Evolutionary conservation across 1,139 yeast species (phyloP), one percentile per base, ranked within the genome.

Genomic region (Torulaspora pretoriensis): DNA sequence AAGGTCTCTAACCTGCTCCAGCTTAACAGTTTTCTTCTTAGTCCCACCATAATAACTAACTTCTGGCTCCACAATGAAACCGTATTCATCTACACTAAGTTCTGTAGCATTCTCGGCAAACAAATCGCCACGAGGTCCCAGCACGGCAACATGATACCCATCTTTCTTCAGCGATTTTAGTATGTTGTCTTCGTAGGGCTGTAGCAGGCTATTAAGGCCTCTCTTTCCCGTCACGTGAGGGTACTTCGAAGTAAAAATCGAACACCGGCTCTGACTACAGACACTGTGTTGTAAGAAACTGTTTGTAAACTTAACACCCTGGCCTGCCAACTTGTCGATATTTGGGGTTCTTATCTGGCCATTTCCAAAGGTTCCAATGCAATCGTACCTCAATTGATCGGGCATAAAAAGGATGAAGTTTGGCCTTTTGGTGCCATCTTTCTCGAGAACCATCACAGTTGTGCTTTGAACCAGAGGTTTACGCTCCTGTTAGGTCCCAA

Each of bases 391-490:
- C 24, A 53, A 42, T 29, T 53, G 56, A 31, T 52, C 56, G 8
- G 56, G 56, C 56, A 53, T 53, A 40, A 52, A 53, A 13, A 53
- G 40, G n/a, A 53, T 26, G 28, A 50, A 38, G 34, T 53, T 53
- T 9, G 56, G 55, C 25, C 34, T 30, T 3, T n/a, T 30, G 10
- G 34, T 8, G 34, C 23, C 23, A n/a, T 19, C 3, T 30, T 30
- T 9, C 23, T 16, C 34, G 16, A 19, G 23, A 30, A 10, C 34
- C 34, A 16, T 19, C 2, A 33, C 24, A 26, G 28, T 26, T 26
- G 2, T 26, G 28, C 28, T 26, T 26, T 26, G 28, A 26, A 8
- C 28, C 3, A n/a, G 28, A 26, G 28, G 28, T 1, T 26, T 26
- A 26, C 28, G 28, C 28, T 9, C 28, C 28, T 26, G 27, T 25